Conservation (phyloP, 352 stramenopile genomes). For the Phytophthora europaea region DNA sequence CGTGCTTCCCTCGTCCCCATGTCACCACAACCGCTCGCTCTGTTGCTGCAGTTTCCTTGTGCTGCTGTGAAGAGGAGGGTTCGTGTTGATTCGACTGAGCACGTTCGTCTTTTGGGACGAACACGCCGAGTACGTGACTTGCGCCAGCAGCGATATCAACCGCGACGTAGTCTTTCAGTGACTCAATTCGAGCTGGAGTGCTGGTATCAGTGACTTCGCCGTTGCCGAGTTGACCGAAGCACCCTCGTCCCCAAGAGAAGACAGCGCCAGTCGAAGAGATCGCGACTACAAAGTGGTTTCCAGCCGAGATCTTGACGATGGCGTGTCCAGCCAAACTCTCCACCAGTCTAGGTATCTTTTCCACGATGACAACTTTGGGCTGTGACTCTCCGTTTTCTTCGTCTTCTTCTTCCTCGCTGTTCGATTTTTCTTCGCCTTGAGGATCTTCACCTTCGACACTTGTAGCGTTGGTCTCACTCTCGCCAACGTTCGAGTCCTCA, state of each 20-base stretch:
- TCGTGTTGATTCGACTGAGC: slow-evolving; percentile 2
- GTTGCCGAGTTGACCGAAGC: slow-evolving; percentile 71
- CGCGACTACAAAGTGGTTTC: slow-evolving; percentile 75
- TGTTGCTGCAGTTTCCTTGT: slow-evolving; percentile 5
- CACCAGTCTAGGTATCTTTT: slow-evolving; percentile 32
- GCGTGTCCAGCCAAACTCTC: slow-evolving; percentile 21
- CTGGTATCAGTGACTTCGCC: slow-evolving; percentile 20
- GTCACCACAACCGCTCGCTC: slow-evolving; percentile 57
- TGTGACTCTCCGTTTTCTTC: slow-evolving; percentile 5
- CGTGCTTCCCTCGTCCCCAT: slow-evolving; percentile 55
- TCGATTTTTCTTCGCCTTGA: not conserved
- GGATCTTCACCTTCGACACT: not conserved
- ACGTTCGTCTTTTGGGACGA: slow-evolving; percentile 21
- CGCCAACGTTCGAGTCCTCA: not conserved
- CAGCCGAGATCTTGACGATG: slow-evolving; percentile 58
- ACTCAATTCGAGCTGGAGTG: slow-evolving; percentile 40
- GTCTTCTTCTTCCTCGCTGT: slow-evolving; percentile 16
- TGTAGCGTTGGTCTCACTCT: not conserved
- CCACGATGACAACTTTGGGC: slow-evolving; percentile 29
- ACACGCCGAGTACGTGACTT: slow-evolving; percentile 64
- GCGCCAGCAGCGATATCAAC: slow-evolving; percentile 61
- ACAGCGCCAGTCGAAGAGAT: slow-evolving; percentile 45
- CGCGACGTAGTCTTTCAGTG: slow-evolving; percentile 37
- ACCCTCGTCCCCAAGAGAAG: slow-evolving; percentile 72
- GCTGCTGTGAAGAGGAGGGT: not conserved